Evolutionary conservation across 805 yeast species (phyloP).

Genomic region (Saccharomycopsis fibuligera): DNA sequence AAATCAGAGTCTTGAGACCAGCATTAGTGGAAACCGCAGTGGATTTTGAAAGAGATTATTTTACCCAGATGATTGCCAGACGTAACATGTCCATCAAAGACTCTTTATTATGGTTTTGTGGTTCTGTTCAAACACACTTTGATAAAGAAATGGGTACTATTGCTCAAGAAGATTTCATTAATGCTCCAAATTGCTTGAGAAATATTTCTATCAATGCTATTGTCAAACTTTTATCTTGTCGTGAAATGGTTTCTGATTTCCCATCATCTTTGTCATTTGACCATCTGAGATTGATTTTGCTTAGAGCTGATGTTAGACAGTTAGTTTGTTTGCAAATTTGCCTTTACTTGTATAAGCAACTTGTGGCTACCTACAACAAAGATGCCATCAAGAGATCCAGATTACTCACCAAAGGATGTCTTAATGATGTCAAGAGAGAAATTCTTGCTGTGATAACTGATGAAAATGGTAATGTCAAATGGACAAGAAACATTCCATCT

Average conservation of each 20-base stretch:
- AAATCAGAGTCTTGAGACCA: slow-evolving; percentile 79
- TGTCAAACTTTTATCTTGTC: slow-evolving; percentile 62
- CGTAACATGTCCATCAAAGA: slow-evolving; percentile 54
- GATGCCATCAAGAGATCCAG: slow-evolving; percentile 31
- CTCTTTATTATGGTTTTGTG: slow-evolving; percentile 60
- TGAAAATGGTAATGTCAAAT: slow-evolving; percentile 79
- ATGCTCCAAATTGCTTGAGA: slow-evolving; percentile 25
- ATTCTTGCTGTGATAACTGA: slow-evolving; percentile 75
- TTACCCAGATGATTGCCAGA: slow-evolving; percentile 33
- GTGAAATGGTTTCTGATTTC: slow-evolving; percentile 74
- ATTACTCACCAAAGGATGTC: slow-evolving; percentile 32
- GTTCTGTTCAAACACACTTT: slow-evolving; percentile 14
- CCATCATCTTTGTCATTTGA: slow-evolving; percentile 83
- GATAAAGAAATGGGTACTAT: slow-evolving; percentile 20
- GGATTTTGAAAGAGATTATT: slow-evolving; percentile 83
- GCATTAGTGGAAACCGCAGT: slow-evolving; percentile 80
- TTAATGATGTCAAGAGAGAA: slow-evolving; percentile 55
- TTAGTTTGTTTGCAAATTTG: slow-evolving; percentile 75
- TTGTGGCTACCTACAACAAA: slow-evolving; percentile 36
- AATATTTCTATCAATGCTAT: slow-evolving; percentile 45
- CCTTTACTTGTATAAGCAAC: slow-evolving; percentile 62
- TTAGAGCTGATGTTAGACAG: slow-evolving; percentile 83
- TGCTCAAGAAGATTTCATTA: slow-evolving; percentile 6
- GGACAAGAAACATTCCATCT: slow-evolving; percentile 77
- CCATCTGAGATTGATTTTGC: slow-evolving; percentile 66